A percentile compares a stretch with the other conserved stretches of the same genome.
These are phyloP conservation scores for Myochromella boudieri DNA, from an alignment of 768 basidiomycete species.

Conservation along the genomic window DNA sequence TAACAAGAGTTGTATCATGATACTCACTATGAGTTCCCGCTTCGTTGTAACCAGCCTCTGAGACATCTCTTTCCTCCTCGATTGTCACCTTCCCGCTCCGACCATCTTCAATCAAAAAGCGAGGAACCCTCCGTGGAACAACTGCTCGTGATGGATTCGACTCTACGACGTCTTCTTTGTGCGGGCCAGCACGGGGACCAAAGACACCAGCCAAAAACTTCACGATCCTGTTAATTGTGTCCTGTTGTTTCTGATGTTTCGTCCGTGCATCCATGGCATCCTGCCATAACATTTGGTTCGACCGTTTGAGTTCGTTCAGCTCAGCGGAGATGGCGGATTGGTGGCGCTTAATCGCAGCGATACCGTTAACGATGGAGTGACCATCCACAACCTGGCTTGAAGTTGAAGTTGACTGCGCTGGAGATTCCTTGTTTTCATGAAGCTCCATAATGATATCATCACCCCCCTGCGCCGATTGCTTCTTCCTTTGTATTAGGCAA, in stretches of 20 bases:
- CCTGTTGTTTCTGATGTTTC: conserved; percentile 88
- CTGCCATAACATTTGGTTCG: conserved; percentile 91
- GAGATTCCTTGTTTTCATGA: conserved; percentile 18
- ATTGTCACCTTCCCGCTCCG: conserved; percentile 36
- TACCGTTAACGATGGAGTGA: conserved; percentile 75
- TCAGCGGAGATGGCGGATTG: conserved; percentile 91
- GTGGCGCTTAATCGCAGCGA: conserved; percentile 86
- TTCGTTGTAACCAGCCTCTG: conserved; percentile 2
- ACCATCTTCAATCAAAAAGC: conserved; percentile 69
- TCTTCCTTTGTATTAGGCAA: conserved; percentile 87
- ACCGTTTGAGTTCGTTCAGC: conserved; percentile 82
- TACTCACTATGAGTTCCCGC: conserved; percentile 8
- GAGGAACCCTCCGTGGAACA: conserved; percentile 46
- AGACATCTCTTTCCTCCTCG: conserved; percentile 40
- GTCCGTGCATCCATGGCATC: conserved; percentile 79
- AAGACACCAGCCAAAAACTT: conserved; percentile 95
- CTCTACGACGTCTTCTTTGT: conserved; percentile 29
- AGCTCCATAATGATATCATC: conserved; percentile 38
- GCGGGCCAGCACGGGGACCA: conserved; percentile 48
- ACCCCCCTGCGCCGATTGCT: conserved; percentile 45
- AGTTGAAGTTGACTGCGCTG: conserved; percentile 11
- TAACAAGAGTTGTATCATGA: conserved; percentile 16
- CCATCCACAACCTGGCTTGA: conserved; percentile 68
- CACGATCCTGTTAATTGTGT: conserved; percentile 93
- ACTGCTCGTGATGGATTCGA: conserved; percentile 37